Base-by-base conservation (phyloP, 768 basidiomycete genomes). In the Termitomyces sp. region DNA sequence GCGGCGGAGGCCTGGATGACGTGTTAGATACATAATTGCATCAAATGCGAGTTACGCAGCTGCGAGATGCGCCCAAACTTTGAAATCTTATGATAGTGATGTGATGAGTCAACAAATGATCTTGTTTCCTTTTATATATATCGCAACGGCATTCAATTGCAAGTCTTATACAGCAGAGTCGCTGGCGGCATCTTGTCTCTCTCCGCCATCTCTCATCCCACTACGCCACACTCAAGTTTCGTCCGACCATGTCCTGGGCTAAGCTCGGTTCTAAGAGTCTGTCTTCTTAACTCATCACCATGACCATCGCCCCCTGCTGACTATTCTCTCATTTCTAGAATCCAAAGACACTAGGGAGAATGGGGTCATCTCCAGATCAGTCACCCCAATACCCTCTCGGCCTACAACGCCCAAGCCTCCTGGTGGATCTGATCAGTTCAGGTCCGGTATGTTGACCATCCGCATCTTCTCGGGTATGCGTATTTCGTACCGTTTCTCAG, bases 391-490 rank as follows among this genome's bases (percentile, higher is more conserved):
- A 63, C 87, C 88, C 26, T 93, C 91, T 13, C 81, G 91, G 28
- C 87, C 91, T n/a, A 82, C 83, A 5, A 92, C 91, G 0, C 91
- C 91, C 23, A 88, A 82, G 68, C 78, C 84, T 3, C 75, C 75
- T 58, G 70, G 76, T 69, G 77, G 77, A 35, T 64, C 77, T 55
- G 84, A 86, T 65, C 84, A 88, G 71, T 89, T 91, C 65, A 83
- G 92, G 72, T 89, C 85, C 48, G 96, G 96, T 52, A 87, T 95
- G 82, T 86, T 98, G 66, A 95, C 93, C 63, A 95, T 99, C 72
- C 86, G 93, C 61, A 94, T 99, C 70, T 95, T 95, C 77, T 95
- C 90, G 66, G 91, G 91, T 91, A 62, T 63, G 83, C 67, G 66
- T 55, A 70, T 35, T 32, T 32, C n/a, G 12, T 28, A 10, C n/a